A percentile compares a stretch with the other conserved stretches of the same genome.
Conservation (phyloP, 352 stramenopile species). For the Globisporangium camurandrum region DNA sequence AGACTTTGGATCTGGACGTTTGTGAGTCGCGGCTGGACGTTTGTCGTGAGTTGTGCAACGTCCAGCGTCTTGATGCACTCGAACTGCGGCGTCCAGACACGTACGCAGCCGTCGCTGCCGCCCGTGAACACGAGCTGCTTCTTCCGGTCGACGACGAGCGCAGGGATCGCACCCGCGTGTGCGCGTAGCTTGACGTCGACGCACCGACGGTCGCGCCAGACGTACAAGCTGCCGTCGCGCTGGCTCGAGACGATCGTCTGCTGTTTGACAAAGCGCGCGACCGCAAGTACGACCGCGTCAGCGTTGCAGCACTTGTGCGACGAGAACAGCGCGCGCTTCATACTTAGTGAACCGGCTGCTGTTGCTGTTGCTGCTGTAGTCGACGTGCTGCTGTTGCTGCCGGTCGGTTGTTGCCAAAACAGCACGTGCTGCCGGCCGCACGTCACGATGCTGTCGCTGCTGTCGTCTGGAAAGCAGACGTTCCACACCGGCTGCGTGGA, state of each 20-base stretch:
- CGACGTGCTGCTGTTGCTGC: slow-evolving; percentile 1
- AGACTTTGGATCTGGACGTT: slow-evolving; percentile 47
- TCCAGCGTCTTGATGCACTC: slow-evolving; percentile 38
- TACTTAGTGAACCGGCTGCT: slow-evolving; percentile 15
- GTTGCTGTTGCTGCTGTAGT: not conserved
- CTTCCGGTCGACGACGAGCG: slow-evolving; percentile 37
- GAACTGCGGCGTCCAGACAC: slow-evolving; percentile 46
- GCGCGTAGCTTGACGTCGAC: slow-evolving; percentile 35
- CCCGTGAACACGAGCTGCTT: slow-evolving; percentile 51
- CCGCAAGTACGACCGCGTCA: slow-evolving; percentile 30
- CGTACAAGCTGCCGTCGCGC: slow-evolving; percentile 56
- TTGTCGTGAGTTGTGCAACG: slow-evolving; percentile 22
- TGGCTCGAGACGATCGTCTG: slow-evolving; percentile 61
- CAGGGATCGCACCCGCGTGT: slow-evolving; percentile 37
- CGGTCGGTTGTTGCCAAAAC: slow-evolving; percentile 45
- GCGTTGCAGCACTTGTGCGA: slow-evolving; percentile 37
- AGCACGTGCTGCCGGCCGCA: slow-evolving; percentile 62
- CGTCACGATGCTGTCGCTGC: slow-evolving; percentile 39
- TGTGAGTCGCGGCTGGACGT: slow-evolving; percentile 12
- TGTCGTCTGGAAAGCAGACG: slow-evolving; percentile 50
- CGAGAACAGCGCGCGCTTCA: slow-evolving; percentile 56
- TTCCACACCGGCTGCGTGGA: slow-evolving; percentile 59
- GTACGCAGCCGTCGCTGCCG: slow-evolving; percentile 50
- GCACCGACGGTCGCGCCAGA: slow-evolving; percentile 68
- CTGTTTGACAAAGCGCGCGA: slow-evolving; percentile 28